Base-by-base conservation (phyloP, 2,329 filamentous ascomycete species). In the Keithomyces neogunnii region DNA sequence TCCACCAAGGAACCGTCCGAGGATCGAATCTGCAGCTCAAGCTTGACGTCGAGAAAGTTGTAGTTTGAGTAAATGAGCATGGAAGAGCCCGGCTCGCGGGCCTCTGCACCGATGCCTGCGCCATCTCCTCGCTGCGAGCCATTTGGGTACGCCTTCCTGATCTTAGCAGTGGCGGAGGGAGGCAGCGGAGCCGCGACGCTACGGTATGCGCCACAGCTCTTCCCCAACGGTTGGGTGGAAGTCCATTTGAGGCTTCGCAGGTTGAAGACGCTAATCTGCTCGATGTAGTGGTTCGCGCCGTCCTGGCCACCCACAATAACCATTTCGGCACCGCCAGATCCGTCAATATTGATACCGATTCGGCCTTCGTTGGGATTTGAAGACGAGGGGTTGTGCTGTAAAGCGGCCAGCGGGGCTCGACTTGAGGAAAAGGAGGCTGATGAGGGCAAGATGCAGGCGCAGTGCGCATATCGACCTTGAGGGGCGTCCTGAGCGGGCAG, bases 31-130 rank as follows among this genome's bases (percentile, higher is more conserved):
- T 97, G 93, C 38, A 99, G 74, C 68, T 99, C 93, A 29, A 99
- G 74, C 66, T 96, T 97, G 58, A 99, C 93, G 61, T 99, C 92
- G 51, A 99, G 69, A 63, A 99, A 99, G 69, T 99, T 97, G 70
- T 99, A 99, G 66, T 99, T 99, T 29, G 92, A 97, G 68, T 99
- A 99, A 45, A 99, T 95, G 55, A 99, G 78, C 90, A 97, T 96
- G 2, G 82, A 84, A 1, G 81, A 82, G 5, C 79, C 80, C 0
- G 77, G 67, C 47, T 85, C 81, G 32, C 75, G 74, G 3, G 61
- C 56, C 56, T 84, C 79, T 50, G 77, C 74, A 56, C 74, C 76
- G 55, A 75, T 73, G n/a, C 68, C 68, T n/a, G 32, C 19, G 10
- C 68, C 65, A 5, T 80, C 76, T 3, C 64, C 63, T 5, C 72